A percentile compares a stretch with the other conserved stretches of the same genome.
Conservation (phyloP, 1,284 basidiomycete species). For the Ganoderma leucocontextum region DNA sequence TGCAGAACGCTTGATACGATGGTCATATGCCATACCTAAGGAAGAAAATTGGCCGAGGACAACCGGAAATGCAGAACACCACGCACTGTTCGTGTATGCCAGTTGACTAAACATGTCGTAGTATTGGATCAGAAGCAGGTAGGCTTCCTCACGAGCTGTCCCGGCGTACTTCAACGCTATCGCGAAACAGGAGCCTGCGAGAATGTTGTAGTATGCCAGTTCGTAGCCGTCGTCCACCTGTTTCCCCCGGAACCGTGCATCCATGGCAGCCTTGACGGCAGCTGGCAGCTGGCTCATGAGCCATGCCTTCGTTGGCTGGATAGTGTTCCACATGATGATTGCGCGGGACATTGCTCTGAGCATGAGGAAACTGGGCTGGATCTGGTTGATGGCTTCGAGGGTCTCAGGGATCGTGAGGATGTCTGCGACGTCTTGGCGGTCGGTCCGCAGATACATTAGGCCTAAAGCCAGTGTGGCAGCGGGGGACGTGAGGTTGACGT, state of each 20-base stretch:
- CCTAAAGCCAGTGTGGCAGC: conserved; percentile 92
- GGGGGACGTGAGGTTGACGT: conserved; percentile 89
- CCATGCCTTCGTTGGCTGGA: conserved; percentile 83
- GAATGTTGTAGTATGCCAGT: conserved; percentile 88
- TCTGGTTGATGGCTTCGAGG: conserved; percentile 78
- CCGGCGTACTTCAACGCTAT: conserved; percentile 95
- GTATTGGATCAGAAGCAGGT: conserved; percentile 82
- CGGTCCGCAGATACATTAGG: conserved; percentile 91
- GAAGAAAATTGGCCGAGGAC: background rate
- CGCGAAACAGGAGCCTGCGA: conserved; percentile 91
- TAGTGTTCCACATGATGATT: conserved; percentile 89
- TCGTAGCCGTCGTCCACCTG: conserved; percentile 80
- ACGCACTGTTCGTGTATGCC: conserved; percentile 69
- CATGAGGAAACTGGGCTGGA: conserved; percentile 90
- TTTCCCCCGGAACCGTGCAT: conserved; percentile 58
- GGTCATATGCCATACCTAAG: conserved; percentile 80
- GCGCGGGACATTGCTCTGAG: conserved; percentile 81
- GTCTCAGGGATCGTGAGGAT: conserved; percentile 87
- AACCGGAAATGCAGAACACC: background rate
- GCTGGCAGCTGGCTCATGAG: conserved; percentile 77
- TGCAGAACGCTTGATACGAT: conserved; percentile 84
- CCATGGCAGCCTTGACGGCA: conserved; percentile 69
- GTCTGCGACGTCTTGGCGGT: conserved; percentile 85
- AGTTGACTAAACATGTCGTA: conserved; percentile 81
- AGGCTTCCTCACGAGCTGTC: conserved; percentile 88